A percentile compares a stretch with the other conserved stretches of the same genome.
Evolutionary conservation across 1,139 yeast species (phyloP).

Genomic region (Saccharomyces hybrid): DNA sequence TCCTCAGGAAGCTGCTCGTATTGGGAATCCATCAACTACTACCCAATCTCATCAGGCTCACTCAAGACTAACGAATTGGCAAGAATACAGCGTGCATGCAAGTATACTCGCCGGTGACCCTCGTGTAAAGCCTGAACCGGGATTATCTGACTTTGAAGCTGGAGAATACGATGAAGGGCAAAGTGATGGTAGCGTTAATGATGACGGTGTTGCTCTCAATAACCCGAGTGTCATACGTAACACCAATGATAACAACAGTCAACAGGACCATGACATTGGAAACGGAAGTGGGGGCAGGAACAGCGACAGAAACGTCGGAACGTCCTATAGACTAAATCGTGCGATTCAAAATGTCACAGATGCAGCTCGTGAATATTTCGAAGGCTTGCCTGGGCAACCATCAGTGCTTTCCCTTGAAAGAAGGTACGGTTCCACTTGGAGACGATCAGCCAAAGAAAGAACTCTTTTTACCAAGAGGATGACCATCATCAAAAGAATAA

Average conservation of each 20-base stretch:
- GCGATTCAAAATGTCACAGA: constrained; percentile 22
- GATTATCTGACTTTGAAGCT: constrained; percentile 1
- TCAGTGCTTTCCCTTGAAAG: constrained; percentile 24
- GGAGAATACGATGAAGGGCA: neutral
- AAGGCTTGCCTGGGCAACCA: constrained; percentile 26
- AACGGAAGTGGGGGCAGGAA: too few relatives aligned
- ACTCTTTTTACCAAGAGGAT: constrained; percentile 26
- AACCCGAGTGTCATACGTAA: too few relatives aligned
- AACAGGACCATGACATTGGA: too few relatives aligned
- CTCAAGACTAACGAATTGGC: neutral
- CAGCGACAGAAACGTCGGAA: neutral
- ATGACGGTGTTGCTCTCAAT: neutral
- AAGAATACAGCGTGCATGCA: neutral
- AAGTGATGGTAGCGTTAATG: neutral
- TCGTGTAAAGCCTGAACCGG: neutral
- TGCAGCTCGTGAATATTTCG: constrained; percentile 26
- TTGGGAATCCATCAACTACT: neutral
- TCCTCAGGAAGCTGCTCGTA: constrained; percentile 10
- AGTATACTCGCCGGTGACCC: neutral
- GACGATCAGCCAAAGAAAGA: constrained; percentile 22
- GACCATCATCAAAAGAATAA: constrained; percentile 22
- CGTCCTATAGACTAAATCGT: constrained; percentile 20
- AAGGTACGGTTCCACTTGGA: constrained; percentile 26
- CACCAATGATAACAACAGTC: too few relatives aligned
- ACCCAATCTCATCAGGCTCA: neutral